Conservation (phyloP, 2,329 filamentous ascomycete genomes). For the Hysterium pulicare region DNA sequence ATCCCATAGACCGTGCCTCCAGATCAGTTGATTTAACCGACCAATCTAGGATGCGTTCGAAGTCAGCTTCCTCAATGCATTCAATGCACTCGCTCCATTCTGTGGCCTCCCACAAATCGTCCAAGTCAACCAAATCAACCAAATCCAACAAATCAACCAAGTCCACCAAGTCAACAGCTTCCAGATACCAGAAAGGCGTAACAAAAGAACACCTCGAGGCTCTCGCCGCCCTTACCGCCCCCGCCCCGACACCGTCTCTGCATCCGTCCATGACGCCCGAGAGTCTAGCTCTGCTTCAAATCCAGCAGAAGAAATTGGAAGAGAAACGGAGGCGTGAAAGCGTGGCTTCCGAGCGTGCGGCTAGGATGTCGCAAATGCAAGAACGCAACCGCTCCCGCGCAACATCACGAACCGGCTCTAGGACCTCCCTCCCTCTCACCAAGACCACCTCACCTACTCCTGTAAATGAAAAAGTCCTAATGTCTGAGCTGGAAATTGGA, state of each 20-base stretch:
- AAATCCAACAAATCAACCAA: neutral
- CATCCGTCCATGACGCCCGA: slow-evolving; percentile 6
- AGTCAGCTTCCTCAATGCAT: neutral
- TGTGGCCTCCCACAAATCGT: neutral
- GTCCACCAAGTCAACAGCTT: slow-evolving; percentile 1
- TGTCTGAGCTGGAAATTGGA: too few relatives aligned
- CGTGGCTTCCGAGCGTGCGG: slow-evolving; percentile 4
- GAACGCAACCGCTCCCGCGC: neutral
- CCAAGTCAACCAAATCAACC: neutral
- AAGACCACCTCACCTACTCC: neutral
- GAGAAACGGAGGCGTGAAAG: slow-evolving; percentile 8
- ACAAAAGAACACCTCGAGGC: slow-evolving; percentile 12
- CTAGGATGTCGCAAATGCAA: slow-evolving; percentile 1
- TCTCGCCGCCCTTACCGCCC: slow-evolving; percentile 9
- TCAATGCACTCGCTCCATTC: neutral
- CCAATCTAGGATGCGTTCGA: neutral
- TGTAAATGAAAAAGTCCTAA: neutral
- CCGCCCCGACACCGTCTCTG: slow-evolving; percentile 4
- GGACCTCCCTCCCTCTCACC: neutral
- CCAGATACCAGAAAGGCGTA: neutral
- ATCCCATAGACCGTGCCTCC: neutral
- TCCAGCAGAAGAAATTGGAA: slow-evolving; percentile 8
- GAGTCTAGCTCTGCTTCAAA: slow-evolving; percentile 4
- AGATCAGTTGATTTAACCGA: neutral
- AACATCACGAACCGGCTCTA: slow-evolving; percentile 1